These are phyloP conservation scores for Mortierella hygrophila DNA, from an alignment of 192 early-diverging fungal species.

Conservation along the genomic window DNA sequence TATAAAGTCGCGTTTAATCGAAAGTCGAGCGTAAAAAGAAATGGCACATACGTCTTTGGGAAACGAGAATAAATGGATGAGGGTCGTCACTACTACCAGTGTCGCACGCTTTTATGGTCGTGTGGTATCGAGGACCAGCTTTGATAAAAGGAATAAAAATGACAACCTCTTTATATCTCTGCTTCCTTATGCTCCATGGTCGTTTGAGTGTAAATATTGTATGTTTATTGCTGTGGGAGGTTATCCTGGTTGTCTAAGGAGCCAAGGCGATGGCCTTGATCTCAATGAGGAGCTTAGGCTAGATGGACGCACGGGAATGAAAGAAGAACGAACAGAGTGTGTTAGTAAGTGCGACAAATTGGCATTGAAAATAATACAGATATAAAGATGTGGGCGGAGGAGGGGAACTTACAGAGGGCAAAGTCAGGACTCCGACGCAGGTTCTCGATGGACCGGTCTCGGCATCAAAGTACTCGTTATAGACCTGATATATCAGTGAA, in stretches of 20 bases:
- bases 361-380: background rate
- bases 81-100: no score
- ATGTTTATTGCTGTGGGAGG: background rate
- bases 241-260: constrained; percentile 19
- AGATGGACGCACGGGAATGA: background rate
- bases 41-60: no score
- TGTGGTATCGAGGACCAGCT: no score
- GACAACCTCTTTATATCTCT: no score
- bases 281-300: constrained; percentile 74
- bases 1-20: no score
- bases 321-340: background rate
- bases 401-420: constrained; percentile 61
- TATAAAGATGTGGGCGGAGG: no score
- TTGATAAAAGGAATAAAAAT: no score
- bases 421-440: constrained; percentile 73
- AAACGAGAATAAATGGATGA: no score
- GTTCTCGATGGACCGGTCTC: constrained; percentile 71
- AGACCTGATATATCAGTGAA: constrained; percentile 52
- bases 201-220: background rate
- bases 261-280: constrained; percentile 72
- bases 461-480: constrained; percentile 74
- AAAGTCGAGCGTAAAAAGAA: no score
- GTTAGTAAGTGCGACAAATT: background rate
- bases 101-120: no score
- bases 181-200: background rate